Evolutionary conservation across 2,329 filamentous ascomycete species (phyloP), one percentile per base, ranked within the genome.

Genomic region (Monilinia polystroma): DNA sequence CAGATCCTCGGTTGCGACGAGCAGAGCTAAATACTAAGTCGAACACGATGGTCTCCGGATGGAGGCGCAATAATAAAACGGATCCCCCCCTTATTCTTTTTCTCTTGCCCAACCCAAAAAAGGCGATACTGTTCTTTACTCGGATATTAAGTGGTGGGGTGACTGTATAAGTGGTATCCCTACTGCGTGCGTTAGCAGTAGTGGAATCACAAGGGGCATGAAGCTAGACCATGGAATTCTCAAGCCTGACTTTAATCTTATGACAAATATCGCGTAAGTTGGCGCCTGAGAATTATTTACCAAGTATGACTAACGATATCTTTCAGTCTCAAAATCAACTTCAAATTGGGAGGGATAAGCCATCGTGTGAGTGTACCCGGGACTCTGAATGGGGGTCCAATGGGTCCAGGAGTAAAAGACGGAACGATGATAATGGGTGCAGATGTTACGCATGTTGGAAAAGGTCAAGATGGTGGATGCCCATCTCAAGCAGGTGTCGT

Each of bases 401-500:
- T 4, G 29, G 29, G 29, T 29, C 29, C 29, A 29, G 29, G 5
- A 81, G 81, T 1, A 80, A 91, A 0, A 81, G 87, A 43, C 84
- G 87, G 86, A 68, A 95, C 91, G 0, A 96, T 97, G 87, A 78
- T 96, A 1, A 85, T 94, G 7, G 92, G 93, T 0, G 89, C 93
- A 71, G 93, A 96, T 73, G 92, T 96, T 0, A 94, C 91, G 0
- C 93, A 96, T 71, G 92, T 92, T 0, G 93, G 91, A 35, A 84
- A 85, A 0, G 84, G 84, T 0, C 85, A 82, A 5, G 74, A 80
- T 0, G 75, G 79, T 1, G 76, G 76, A 0, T 85, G 89, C 0
- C 91, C 91, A 1, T 93, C 90, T 74, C 83, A 96, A 53, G 91
- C 91, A 2, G 91, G 87, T 1, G 84, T 97, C 62, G 92, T 96